A percentile compares a stretch with the other conserved stretches of the same genome.
Evolutionary conservation across 2,329 filamentous ascomycete genomes (phyloP).

Genomic region (Pseudogymnoascus sp.): DNA sequence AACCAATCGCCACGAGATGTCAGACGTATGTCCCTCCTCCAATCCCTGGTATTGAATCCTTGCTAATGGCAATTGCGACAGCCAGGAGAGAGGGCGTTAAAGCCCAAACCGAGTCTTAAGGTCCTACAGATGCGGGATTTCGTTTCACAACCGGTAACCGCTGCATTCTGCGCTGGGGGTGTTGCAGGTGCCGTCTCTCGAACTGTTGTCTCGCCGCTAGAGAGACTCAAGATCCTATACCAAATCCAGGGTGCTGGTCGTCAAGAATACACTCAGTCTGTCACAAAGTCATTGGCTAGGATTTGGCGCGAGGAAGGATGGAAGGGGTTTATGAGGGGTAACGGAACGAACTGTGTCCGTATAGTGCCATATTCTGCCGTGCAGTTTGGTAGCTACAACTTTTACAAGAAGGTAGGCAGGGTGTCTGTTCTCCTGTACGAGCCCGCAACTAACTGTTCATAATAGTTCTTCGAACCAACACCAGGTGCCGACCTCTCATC

Average conservation of each 20-base stretch:
- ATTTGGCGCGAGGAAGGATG: constrained; percentile 98
- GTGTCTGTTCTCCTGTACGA: not conserved
- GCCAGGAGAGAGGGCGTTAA: constrained; percentile 21
- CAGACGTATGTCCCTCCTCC: not conserved
- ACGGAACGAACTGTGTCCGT: constrained; percentile 95
- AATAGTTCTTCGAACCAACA: constrained; percentile 67
- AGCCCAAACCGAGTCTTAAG: constrained; percentile 26
- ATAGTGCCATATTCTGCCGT: constrained; percentile 98
- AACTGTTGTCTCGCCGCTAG: constrained; percentile 91
- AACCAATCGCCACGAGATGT: constrained; percentile 6
- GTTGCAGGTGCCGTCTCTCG: constrained; percentile 94
- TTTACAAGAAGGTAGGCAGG: constrained; percentile 77
- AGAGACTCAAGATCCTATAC: constrained; percentile 95
- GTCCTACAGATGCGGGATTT: constrained; percentile 32
- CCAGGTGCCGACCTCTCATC: constrained; percentile 68
- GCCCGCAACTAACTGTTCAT: constrained; percentile 7
- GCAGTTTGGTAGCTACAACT: constrained; percentile 95
- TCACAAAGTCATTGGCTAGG: constrained; percentile 79
- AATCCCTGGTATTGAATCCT: not conserved
- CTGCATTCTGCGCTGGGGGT: constrained; percentile 89
- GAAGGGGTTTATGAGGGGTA: constrained; percentile 94
- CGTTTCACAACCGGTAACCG: constrained; percentile 74
- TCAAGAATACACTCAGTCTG: constrained; percentile 87
- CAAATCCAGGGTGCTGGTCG: constrained; percentile 87
- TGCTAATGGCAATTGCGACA: constrained; percentile 10